Evolutionary conservation across 306 rosid genomes (phyloP), one percentile per base, ranked within the genome.

Genomic region (Dryas alaskensis): DNA sequence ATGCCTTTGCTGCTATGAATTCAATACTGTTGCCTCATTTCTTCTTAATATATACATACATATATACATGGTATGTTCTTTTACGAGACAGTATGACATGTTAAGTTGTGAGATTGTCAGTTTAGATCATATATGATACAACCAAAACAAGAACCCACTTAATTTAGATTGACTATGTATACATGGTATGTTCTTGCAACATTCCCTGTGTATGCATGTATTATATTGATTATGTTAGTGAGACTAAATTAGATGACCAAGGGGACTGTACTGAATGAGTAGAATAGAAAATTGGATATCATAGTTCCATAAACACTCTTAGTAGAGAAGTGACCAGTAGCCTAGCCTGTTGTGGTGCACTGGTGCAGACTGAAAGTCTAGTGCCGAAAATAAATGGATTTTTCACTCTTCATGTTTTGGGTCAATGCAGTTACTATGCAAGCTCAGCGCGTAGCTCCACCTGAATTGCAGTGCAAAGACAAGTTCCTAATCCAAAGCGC

Each of bases 381-480:
- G 13, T 14, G 12, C 49, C 14, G 22, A 53, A 13, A 48, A 69
- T 46, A 31, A 14, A 42, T 8, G 31, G 49, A 63, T 22, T 54
- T 73, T 68, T 77, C 19, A 22, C 65, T 76, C 65, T 72, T 72
- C 57, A 42, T 40, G 54, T 68, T 80, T 79, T 81, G 79, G 79
- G 74, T 72, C 54, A 51, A 60, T 87, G 84, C 75, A 94, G 99
- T 94, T 81, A 92, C 92, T 5, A 92, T 94, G 99, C 96, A 89
- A 87, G 97, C 97, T 74, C 99, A 89, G 79, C 87, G 85, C 54
- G 82, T 67, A 2, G 85, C 87, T 44, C 95, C 99, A 17, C 82
- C 86, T 70, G 93, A 87, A 84, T 51, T 87, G 85, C 87, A 86
- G 44, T 94, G 99, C 82, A 94, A 89, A 77, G 99, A 94, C 87